Conservation (phyloP, 176 grass and related monocot species). For the Alopecurus myosuroides region DNA sequence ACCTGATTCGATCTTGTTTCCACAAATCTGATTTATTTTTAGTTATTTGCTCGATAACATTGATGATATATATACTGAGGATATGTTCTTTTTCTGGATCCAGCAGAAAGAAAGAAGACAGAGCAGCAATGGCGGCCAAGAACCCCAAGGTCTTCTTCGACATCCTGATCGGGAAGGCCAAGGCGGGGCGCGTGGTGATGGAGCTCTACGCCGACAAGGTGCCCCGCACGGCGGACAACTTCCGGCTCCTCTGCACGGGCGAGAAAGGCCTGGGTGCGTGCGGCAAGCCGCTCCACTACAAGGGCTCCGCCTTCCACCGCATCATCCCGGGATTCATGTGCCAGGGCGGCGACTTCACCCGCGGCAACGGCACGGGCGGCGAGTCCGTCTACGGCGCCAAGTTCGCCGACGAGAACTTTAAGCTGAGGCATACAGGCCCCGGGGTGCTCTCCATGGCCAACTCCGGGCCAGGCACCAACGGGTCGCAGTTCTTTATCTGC, state of each 20-base stretch:
- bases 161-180: constrained; percentile 57
- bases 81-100: too few relatives aligned
- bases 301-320: constrained; percentile 66
- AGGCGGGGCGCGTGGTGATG: constrained; percentile 56
- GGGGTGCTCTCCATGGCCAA: constrained; percentile 78
- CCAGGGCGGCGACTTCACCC: constrained; percentile 79
- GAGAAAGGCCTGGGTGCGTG: constrained; percentile 43
- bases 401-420: constrained; percentile 73
- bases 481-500: constrained; percentile 79
- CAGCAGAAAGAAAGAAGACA: neutral
- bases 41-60: too few relatives aligned
- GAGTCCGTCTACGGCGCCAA: constrained; percentile 66
- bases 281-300: constrained; percentile 65
- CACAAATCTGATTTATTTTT: too few relatives aligned
- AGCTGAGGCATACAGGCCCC: constrained; percentile 47
- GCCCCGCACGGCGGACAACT: constrained; percentile 68
- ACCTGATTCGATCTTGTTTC: neutral
- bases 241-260: constrained; percentile 70
- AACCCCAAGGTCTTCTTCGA: constrained; percentile 89
- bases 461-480: constrained; percentile 63
- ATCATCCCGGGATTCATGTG: constrained; percentile 76
- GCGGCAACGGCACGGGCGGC: constrained; percentile 63
- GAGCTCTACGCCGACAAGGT: constrained; percentile 60
- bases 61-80: too few relatives aligned
- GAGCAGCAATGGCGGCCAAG: constrained; percentile 34